A percentile compares a stretch with the other conserved stretches of the same genome.
phyloP scores from a whole-genome alignment of 2,329 filamentous ascomycete genomes.

The Diaporthe sp. region DNA sequence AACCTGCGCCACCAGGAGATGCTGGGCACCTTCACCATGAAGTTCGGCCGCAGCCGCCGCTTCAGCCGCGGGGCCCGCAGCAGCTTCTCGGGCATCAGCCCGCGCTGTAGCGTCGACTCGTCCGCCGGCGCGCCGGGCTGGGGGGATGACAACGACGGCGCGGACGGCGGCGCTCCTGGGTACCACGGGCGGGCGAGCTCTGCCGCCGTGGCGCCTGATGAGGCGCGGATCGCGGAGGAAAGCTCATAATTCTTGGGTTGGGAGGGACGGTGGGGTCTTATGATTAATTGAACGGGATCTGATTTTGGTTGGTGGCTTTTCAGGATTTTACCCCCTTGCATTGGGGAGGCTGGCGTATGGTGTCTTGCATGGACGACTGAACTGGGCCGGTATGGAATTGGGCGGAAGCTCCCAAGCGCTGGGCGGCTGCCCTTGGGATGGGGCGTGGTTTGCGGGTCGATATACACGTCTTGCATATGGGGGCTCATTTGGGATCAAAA shows the following conservation, averaged over 20 bases:
- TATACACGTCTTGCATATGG: neutral
- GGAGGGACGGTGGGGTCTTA: neutral
- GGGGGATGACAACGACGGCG: neutral
- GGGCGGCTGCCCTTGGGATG: slow-evolving; percentile 12
- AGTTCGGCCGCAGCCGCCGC: slow-evolving; percentile 55
- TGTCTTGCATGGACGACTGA: slow-evolving; percentile 14
- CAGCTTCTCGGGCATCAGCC: slow-evolving; percentile 56
- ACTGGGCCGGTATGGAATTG: neutral
- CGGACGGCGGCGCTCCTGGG: neutral
- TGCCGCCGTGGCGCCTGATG: slow-evolving; percentile 22
- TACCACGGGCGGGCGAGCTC: slow-evolving; percentile 9
- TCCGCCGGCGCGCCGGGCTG: neutral
- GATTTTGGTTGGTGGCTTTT: neutral
- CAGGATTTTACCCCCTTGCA: neutral
- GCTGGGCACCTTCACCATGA: slow-evolving; percentile 61
- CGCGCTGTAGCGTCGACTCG: slow-evolving; percentile 48
- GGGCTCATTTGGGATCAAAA: neutral
- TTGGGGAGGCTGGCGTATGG: neutral
- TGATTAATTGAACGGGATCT: neutral
- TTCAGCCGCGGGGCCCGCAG: slow-evolving; percentile 28
- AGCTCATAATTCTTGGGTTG: neutral
- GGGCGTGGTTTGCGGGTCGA: neutral
- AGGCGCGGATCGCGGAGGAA: slow-evolving; percentile 28
- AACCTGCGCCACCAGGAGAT: slow-evolving; percentile 64
- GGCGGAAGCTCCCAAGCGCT: slow-evolving; percentile 15